phyloP scores from a whole-genome alignment of 2,329 filamentous ascomycete genomes.

The Aspergillus fumigatus region DNA sequence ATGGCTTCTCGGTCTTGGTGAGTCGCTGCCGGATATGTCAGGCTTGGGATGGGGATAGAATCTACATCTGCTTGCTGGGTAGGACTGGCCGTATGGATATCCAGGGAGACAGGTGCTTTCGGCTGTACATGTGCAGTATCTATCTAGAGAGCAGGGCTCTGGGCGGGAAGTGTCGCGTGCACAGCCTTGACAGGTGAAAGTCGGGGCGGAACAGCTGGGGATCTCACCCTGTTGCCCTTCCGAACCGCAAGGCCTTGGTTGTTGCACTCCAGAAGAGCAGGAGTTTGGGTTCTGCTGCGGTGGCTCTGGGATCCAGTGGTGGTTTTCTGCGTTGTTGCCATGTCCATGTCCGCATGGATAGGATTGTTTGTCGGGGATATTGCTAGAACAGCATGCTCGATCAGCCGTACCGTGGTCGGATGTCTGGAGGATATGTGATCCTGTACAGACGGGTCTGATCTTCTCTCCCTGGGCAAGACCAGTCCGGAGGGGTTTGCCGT shows the following conservation, averaged over 20 bases:
- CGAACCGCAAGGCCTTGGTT: neutral
- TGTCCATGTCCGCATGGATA: neutral
- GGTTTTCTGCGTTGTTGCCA: neutral
- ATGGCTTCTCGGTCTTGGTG: neutral
- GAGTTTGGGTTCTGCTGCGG: neutral
- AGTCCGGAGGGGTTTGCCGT: constrained; percentile 17
- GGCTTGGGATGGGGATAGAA: neutral
- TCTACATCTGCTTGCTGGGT: neutral
- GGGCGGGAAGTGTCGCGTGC: neutral
- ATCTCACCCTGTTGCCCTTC: neutral
- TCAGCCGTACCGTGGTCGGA: neutral
- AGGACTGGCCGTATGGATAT: neutral
- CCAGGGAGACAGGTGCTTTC: neutral
- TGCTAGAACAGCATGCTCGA: neutral
- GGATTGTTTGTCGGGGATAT: neutral
- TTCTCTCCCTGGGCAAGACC: constrained; percentile 11
- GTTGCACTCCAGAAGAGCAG: neutral
- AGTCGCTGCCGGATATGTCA: neutral
- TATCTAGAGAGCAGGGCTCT: neutral
- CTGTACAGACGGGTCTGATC: constrained; percentile 10
- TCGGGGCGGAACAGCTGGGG: neutral
- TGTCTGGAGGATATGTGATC: neutral
- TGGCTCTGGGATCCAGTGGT: neutral
- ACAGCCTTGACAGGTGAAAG: neutral
- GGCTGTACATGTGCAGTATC: neutral